Percentiles rank a stretch among this genome's conserved stretches.
These are phyloP conservation scores for Suillus decipiens DNA, from an alignment of 768 basidiomycete genomes.

Conservation along the genomic window DNA sequence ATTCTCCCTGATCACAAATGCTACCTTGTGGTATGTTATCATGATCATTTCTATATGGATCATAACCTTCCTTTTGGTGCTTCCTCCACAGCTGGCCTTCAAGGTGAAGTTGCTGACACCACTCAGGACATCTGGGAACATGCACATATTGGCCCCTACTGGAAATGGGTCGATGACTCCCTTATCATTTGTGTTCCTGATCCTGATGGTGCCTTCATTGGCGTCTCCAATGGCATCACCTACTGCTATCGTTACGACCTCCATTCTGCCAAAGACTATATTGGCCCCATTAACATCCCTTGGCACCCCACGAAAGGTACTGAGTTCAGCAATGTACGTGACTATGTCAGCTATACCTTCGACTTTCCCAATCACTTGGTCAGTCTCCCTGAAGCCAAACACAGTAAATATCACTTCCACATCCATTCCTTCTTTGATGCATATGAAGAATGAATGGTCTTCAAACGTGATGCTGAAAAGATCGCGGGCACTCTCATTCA, in stretches of 20 bases:
- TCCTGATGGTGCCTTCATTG: neutral
- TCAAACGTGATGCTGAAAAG: constrained; percentile 11
- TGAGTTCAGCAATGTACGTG: constrained; percentile 21
- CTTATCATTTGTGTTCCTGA: neutral
- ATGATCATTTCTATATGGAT: constrained; percentile 18
- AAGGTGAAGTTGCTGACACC: constrained; percentile 20
- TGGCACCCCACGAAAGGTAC: constrained; percentile 24
- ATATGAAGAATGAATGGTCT: neutral
- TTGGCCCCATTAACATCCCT: constrained; percentile 23
- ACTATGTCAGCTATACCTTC: constrained; percentile 34
- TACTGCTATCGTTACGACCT: constrained; percentile 5
- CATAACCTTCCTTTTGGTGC: no score
- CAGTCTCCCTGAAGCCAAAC: constrained; percentile 33
- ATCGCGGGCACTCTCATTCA: constrained; percentile 37
- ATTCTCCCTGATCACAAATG: neutral
- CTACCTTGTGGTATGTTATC: constrained; percentile 9
- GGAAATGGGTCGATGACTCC: constrained; percentile 3
- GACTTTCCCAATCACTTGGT: constrained; percentile 27
- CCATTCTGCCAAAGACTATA: neutral
- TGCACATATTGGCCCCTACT: constrained; percentile 20
- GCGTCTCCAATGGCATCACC: neutral
- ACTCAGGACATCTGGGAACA: constrained; percentile 24
- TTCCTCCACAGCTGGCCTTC: neutral
- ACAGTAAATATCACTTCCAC: constrained; percentile 14
- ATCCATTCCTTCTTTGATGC: neutral